Evolutionary conservation across 345 rosid genomes (phyloP), one percentile per base, ranked within the genome.

Genomic region (Mercurialis annua): DNA sequence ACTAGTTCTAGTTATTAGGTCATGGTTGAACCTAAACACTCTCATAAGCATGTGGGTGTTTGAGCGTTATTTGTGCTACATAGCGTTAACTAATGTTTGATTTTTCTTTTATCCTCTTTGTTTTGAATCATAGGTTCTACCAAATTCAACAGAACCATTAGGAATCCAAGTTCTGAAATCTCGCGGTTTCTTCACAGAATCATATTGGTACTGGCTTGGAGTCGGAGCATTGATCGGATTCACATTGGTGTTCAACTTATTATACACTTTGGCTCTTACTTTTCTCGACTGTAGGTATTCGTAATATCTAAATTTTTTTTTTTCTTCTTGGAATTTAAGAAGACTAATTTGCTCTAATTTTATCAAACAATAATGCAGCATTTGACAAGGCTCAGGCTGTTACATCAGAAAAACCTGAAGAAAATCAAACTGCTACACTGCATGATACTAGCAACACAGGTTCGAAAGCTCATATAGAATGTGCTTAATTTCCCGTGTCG

Each of bases 161-260:
- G 71, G 71, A 7, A 26, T 58, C 23, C 3, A n/a, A 11, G 21
- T 48, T 7, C 3, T 68, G 15, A 68, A 58, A 24, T 56, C 55
- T 3, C 71, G 65, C 1, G 71, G 56, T 15, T n/a, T 58, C 26
- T 47, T 58, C 21, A 20, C 57, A 3, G 55, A 58, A 21, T 31
- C 64, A 58, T 20, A 29, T 14, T 68, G 71, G 71, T 68, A 58
- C 44, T 68, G 71, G 71, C 46, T 57, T 10, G 71, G 71, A 47
- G 55, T 68, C 12, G 71, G 42, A 7, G 71, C 71, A 10, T 31
- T 58, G 47, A 31, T 47, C 8, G 71, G 71, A 15, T 68, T 14
- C 23, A 24, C 33, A 5, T 27, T 68, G 2, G 4, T 68, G 11
- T 59, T 58, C 47, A 68, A 68, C 20, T 29, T 58, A 6, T n/a